Conservation (phyloP, 257 asterid genomes). For the Solanum tarapatanum region DNA sequence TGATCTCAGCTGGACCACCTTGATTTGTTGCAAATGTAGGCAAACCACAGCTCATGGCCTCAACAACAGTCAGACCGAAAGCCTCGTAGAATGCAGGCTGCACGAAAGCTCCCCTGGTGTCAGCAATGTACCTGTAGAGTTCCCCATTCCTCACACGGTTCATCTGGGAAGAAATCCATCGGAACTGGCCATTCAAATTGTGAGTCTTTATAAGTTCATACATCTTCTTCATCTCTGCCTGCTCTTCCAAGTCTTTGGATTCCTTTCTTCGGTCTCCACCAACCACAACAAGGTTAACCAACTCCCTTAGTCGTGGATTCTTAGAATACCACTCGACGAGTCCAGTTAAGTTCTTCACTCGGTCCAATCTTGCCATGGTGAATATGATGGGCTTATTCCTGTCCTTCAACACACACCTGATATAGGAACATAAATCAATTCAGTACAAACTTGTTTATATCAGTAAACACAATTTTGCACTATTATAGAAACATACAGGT, state of each 20-base stretch:
- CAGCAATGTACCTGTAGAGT: slow-evolving; percentile 83
- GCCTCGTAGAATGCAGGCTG: slow-evolving; percentile 98
- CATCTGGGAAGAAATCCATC: slow-evolving; percentile 99
- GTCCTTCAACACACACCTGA: slow-evolving; percentile 78
- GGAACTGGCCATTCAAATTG: slow-evolving; percentile 70
- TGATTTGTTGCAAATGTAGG: slow-evolving; percentile 82
- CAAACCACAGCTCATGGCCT: slow-evolving; percentile 96
- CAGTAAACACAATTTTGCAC: neutral
- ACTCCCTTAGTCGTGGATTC: slow-evolving; percentile 62
- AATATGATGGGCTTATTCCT: slow-evolving; percentile 73
- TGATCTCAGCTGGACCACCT: slow-evolving; percentile 97
- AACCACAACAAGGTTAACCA: slow-evolving; percentile 76
- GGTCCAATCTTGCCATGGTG: slow-evolving; percentile 94
- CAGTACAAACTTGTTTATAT: neutral
- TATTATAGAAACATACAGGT: slow-evolving; percentile 38
- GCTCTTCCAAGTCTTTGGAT: slow-evolving; percentile 92
- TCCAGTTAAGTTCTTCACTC: slow-evolving; percentile 83
- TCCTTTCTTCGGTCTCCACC: slow-evolving; percentile 93
- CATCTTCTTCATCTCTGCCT: slow-evolving; percentile 93
- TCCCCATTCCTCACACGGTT: slow-evolving; percentile 94
- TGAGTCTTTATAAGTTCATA: slow-evolving; percentile 58
- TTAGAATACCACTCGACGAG: slow-evolving; percentile 84
- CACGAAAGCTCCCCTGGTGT: slow-evolving; percentile 72
- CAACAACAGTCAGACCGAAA: slow-evolving; percentile 90
- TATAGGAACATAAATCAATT: neutral